Percentiles rank a stretch among this genome's conserved stretches.
These are phyloP conservation scores for Megacollybia marginata DNA, from an alignment of 768 basidiomycete species.

Conservation along the genomic window DNA sequence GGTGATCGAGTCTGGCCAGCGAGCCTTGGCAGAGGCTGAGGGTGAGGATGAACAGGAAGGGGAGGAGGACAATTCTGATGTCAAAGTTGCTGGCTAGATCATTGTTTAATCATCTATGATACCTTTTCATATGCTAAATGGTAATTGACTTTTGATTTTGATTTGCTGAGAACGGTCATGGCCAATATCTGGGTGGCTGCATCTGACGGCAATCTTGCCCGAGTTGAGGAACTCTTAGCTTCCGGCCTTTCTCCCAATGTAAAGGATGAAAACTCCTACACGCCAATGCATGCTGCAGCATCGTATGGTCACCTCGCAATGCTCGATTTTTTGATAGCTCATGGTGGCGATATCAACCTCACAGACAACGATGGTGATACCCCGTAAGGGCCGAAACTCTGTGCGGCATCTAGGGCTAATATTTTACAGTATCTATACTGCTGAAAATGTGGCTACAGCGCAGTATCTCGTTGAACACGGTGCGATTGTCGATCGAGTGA, in stretches of 20 bases:
- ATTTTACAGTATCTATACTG: constrained; percentile 38
- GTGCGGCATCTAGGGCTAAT: no score
- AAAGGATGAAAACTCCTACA: constrained; percentile 45
- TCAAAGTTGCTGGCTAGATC: constrained; percentile 23
- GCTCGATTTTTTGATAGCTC: constrained; percentile 43
- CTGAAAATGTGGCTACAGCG: constrained; percentile 51
- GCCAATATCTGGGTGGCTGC: constrained; percentile 65
- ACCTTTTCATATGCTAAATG: no score
- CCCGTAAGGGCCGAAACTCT: constrained; percentile 18
- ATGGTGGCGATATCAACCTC: constrained; percentile 59
- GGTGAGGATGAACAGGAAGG: constrained; percentile 23
- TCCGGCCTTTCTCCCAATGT: constrained; percentile 40
- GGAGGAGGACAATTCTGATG: constrained; percentile 21
- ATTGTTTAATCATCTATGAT: not conserved
- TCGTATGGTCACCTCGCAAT: constrained; percentile 59
- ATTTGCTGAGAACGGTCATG: not conserved
- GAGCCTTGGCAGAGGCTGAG: constrained; percentile 14
- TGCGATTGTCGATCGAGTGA: constrained; percentile 34
- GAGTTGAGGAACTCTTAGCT: constrained; percentile 22
- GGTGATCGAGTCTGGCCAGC: constrained; percentile 22
- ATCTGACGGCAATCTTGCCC: constrained; percentile 51
- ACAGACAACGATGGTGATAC: constrained; percentile 63
- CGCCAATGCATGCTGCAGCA: constrained; percentile 63
- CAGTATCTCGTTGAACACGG: constrained; percentile 52
- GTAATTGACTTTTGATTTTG: not conserved